A percentile compares a stretch with the other conserved stretches of the same genome.
Evolutionary conservation across 176 grass and related monocot species (phyloP).

Genomic region (Avena atlantica): DNA sequence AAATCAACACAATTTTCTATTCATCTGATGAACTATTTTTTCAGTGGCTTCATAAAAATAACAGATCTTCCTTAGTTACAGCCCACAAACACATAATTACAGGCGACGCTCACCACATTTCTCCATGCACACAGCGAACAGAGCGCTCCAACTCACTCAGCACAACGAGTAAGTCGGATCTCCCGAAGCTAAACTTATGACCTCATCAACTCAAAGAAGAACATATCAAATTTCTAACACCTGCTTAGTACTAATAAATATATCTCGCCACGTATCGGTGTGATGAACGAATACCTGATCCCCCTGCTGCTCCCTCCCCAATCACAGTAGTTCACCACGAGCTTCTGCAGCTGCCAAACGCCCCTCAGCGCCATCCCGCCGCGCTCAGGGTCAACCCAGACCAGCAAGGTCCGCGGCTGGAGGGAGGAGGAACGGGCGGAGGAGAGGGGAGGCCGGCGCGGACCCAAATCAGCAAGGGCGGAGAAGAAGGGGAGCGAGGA

Average conservation of each 20-base stretch:
- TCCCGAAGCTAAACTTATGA: conserved; percentile 16
- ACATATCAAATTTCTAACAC: not conserved
- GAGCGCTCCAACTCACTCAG: not conserved
- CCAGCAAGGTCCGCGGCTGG: not conserved
- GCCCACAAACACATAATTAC: not conserved
- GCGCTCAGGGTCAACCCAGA: not conserved
- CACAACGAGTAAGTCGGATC: not conserved
- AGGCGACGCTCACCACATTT: not conserved
- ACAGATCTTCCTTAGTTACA: not conserved
- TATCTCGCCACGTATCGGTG: not conserved
- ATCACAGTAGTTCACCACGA: conserved; percentile 82
- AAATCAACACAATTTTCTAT: not conserved
- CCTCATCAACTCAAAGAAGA: not conserved
- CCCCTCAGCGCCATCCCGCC: conserved; percentile 77
- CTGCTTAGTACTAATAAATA: not conserved
- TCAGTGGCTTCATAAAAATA: not conserved
- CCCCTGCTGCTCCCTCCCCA: conserved; percentile 90
- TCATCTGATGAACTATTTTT: not conserved
- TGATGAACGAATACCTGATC: conserved; percentile 60
- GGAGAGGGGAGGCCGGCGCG: not conserved
- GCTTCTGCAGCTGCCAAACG: conserved; percentile 84
- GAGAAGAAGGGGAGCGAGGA: no score
- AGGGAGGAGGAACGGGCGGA: not conserved
- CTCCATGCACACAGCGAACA: not conserved
- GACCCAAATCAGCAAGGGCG: not conserved